phyloP scores from a whole-genome alignment of 305 asterid genomes.

The Fraxinus nigra region DNA sequence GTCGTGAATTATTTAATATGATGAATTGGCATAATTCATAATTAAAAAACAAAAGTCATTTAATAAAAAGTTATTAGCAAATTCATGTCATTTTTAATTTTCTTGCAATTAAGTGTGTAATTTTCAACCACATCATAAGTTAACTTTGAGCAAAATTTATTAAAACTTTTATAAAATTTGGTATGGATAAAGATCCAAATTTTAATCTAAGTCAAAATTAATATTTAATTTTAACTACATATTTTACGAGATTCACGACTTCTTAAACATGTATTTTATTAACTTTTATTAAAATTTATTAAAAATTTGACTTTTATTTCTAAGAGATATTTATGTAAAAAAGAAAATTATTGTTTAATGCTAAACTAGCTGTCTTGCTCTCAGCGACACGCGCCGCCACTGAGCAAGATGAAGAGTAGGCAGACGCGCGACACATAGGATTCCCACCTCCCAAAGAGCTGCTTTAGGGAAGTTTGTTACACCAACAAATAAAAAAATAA shows the following conservation, averaged over 20 bases:
- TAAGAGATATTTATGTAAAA: too few relatives aligned
- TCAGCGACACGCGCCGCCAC: background rate
- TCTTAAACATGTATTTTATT: too few relatives aligned
- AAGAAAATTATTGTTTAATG: background rate
- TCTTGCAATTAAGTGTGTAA: background rate
- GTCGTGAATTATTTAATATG: background rate
- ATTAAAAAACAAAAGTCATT: background rate
- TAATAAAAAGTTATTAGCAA: background rate
- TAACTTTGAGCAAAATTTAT: background rate
- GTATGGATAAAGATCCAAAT: too few relatives aligned
- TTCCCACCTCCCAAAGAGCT: conserved; percentile 18
- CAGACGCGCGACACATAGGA: background rate
- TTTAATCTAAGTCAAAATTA: too few relatives aligned
- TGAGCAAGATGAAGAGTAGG: background rate
- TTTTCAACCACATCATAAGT: background rate
- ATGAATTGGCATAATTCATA: too few relatives aligned
- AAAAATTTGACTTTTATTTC: too few relatives aligned
- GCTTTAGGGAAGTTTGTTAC: conserved; percentile 20
- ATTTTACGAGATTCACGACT: too few relatives aligned
- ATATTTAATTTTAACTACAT: too few relatives aligned
- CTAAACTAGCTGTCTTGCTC: background rate
- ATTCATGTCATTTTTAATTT: background rate
- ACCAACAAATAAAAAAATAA: conserved; percentile 7
- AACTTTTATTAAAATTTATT: too few relatives aligned
- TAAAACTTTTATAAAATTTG: too few relatives aligned